Conservation (phyloP, 331 rosid genomes). For the Saraca asoca region DNA sequence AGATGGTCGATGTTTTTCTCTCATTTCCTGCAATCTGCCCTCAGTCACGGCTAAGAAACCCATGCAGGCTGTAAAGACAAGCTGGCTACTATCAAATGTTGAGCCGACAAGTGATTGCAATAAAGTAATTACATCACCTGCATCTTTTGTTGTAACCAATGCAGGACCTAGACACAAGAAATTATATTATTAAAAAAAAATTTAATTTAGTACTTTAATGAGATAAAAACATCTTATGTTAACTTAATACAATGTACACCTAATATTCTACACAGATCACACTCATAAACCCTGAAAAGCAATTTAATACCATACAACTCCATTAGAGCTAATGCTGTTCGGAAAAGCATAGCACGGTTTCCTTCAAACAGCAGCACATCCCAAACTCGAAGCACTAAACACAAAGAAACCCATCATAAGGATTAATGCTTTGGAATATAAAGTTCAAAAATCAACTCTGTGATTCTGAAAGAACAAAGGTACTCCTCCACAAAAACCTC, state of each 20-base stretch:
- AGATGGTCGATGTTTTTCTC: slow-evolving; percentile 76
- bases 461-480: not conserved
- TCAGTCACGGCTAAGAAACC: slow-evolving; percentile 84
- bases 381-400: slow-evolving; percentile 85
- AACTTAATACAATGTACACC: slow-evolving; percentile 19
- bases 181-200: slow-evolving; percentile 8
- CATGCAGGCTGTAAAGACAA: slow-evolving; percentile 91
- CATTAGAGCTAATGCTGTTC: slow-evolving; percentile 89
- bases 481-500: slow-evolving; percentile 36
- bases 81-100: slow-evolving; percentile 95
- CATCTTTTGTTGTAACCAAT: slow-evolving; percentile 75
- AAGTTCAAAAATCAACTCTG: slow-evolving; percentile 22
- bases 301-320: slow-evolving; percentile 76
- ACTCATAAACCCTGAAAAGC: slow-evolving; percentile 13
- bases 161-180: slow-evolving; percentile 63
- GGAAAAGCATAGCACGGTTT: slow-evolving; percentile 91
- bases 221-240: slow-evolving; percentile 17
- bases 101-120: slow-evolving; percentile 84
- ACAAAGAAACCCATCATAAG: slow-evolving; percentile 38
- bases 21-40: slow-evolving; percentile 67
- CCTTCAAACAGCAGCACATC: slow-evolving; percentile 92
- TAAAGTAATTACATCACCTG: slow-evolving; percentile 85
- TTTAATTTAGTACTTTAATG: not conserved
- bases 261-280: slow-evolving; percentile 28
- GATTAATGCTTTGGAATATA: slow-evolving; percentile 28